Evolutionary conservation across 2,329 filamentous ascomycete species (phyloP).

Genomic region (Clarireedia sp.): DNA sequence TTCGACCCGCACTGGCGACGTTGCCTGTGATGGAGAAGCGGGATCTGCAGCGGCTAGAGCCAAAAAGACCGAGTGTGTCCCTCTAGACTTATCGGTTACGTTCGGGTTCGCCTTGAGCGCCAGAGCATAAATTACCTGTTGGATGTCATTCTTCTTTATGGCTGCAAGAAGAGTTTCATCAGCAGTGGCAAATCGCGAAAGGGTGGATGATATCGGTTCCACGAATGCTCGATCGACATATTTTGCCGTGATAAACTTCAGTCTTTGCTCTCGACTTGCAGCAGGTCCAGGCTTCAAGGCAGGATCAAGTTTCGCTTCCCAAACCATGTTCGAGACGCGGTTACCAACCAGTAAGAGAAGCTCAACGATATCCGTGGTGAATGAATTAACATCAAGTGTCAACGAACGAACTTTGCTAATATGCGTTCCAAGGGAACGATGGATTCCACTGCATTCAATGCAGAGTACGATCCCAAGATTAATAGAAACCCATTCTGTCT

Average conservation of each 20-base stretch:
- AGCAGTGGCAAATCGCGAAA: slow-evolving; percentile 68
- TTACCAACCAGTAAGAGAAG: slow-evolving; percentile 87
- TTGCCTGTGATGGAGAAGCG: slow-evolving; percentile 56
- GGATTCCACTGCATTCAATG: slow-evolving; percentile 96
- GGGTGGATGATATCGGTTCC: slow-evolving; percentile 64
- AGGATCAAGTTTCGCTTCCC: slow-evolving; percentile 78
- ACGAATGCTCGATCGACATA: slow-evolving; percentile 82
- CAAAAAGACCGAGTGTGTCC: slow-evolving; percentile 82
- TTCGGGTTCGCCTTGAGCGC: slow-evolving; percentile 85
- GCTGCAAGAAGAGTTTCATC: slow-evolving; percentile 87
- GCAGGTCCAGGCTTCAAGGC: slow-evolving; percentile 62
- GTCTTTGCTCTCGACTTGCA: slow-evolving; percentile 78
- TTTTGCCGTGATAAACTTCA: slow-evolving; percentile 93
- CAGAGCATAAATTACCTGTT: slow-evolving; percentile 84
- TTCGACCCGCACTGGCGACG: slow-evolving; percentile 35
- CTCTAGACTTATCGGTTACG: slow-evolving; percentile 72
- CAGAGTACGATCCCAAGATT: slow-evolving; percentile 94
- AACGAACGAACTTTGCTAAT: slow-evolving; percentile 96
- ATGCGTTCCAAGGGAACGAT: slow-evolving; percentile 90
- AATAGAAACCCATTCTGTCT: slow-evolving; percentile 98
- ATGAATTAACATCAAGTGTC: slow-evolving; percentile 90
- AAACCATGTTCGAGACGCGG: slow-evolving; percentile 90
- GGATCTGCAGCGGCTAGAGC: slow-evolving; percentile 90
- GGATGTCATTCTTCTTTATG: slow-evolving; percentile 94
- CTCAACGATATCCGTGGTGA: slow-evolving; percentile 95